Evolutionary conservation across 352 stramenopile genomes (phyloP).

Genomic region (Phytophthora boehmeriae): DNA sequence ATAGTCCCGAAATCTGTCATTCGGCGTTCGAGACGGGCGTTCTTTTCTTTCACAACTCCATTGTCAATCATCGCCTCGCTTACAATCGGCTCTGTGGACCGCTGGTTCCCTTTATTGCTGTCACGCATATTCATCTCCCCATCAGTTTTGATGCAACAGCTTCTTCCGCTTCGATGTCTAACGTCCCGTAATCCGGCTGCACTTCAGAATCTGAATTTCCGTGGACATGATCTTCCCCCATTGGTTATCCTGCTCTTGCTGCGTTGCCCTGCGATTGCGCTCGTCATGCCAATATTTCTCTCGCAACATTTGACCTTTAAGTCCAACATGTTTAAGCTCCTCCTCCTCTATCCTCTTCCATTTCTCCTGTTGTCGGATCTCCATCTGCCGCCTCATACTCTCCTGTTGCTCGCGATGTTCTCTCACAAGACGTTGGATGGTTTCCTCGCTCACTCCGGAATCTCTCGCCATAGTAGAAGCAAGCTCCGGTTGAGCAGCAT

Average conservation of each 20-base stretch:
- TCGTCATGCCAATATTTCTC: conserved; percentile 21
- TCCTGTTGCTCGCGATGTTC: conserved; percentile 33
- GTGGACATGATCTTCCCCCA: conserved; percentile 3
- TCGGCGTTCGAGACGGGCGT: neutral
- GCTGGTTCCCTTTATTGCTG: conserved; percentile 7
- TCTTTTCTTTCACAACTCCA: neutral
- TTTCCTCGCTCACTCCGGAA: conserved; percentile 22
- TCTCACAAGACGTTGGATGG: conserved; percentile 27
- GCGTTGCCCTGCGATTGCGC: neutral
- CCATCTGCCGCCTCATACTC: conserved; percentile 13
- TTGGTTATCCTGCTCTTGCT: conserved; percentile 7
- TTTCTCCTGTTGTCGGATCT: conserved; percentile 22
- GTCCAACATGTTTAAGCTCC: conserved; percentile 12
- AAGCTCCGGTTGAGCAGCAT: neutral
- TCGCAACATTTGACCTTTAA: conserved; percentile 15
- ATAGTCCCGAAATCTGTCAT: conserved; percentile 23
- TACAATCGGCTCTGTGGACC: neutral
- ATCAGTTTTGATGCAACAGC: conserved; percentile 9
- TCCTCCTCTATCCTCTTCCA: conserved; percentile 26
- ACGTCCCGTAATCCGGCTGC: conserved; percentile 15
- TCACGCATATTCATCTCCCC: conserved; percentile 9
- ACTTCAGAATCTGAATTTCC: conserved; percentile 16
- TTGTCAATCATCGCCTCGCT: conserved; percentile 11
- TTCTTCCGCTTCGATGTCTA: conserved; percentile 6
- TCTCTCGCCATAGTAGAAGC: conserved; percentile 2